These are phyloP conservation scores for Trichoderma semiorbis DNA, from an alignment of 2,329 filamentous ascomycete species.

Conservation along the genomic window DNA sequence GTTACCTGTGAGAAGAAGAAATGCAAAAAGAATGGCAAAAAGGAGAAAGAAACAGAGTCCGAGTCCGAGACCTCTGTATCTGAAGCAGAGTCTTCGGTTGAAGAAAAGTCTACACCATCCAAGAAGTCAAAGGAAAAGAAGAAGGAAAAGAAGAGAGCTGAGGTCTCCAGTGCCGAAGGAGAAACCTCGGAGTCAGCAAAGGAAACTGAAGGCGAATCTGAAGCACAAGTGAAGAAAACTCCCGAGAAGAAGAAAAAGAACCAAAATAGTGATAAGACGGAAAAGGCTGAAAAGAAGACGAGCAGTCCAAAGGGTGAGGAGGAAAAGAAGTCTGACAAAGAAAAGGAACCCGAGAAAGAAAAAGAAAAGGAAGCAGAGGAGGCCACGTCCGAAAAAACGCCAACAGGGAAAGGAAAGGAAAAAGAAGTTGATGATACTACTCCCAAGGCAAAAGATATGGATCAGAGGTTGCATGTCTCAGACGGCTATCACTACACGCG, in stretches of 20 bases:
- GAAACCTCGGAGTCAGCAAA: slow-evolving; percentile 18
- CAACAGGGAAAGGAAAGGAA: background rate
- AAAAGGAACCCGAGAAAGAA: background rate
- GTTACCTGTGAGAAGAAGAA: slow-evolving; percentile 13
- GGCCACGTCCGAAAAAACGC: background rate
- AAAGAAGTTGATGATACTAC: background rate
- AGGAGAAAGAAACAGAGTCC: slow-evolving; percentile 7
- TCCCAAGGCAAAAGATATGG: background rate
- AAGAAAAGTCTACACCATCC: slow-evolving; percentile 3
- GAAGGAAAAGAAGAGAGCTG: slow-evolving; percentile 2
- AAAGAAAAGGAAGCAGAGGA: background rate
- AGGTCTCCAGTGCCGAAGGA: slow-evolving; percentile 6
- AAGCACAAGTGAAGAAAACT: background rate
- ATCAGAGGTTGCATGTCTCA: slow-evolving; percentile 22
- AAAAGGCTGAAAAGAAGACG: background rate
- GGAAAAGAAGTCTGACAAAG: background rate
- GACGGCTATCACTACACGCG: slow-evolving; percentile 30
- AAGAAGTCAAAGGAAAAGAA: slow-evolving; percentile 12
- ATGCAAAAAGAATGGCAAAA: slow-evolving; percentile 26
- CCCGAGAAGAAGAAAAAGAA: slow-evolving; percentile 13
- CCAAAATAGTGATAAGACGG: background rate
- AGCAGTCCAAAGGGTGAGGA: background rate
- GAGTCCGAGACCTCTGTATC: slow-evolving; percentile 21
- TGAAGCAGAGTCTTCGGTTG: slow-evolving; percentile 21
- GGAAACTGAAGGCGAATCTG: slow-evolving; percentile 14